Evolutionary conservation across 2,329 filamentous ascomycete genomes (phyloP), one percentile per base, ranked within the genome.

Genomic region (Xenosphaeropsis pyriputrescens): DNA sequence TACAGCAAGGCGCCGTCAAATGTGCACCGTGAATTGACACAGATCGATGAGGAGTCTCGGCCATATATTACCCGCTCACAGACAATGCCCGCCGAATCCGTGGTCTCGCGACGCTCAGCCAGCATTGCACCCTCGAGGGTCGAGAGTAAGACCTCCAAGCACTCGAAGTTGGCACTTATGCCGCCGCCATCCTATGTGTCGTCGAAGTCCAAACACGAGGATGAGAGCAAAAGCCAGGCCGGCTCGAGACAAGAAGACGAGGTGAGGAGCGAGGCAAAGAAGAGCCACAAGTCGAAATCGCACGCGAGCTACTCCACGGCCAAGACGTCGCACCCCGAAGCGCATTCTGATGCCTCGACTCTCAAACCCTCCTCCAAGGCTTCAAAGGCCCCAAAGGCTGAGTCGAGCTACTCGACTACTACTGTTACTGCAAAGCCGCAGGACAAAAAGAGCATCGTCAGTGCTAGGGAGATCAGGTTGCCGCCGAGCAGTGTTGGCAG

Each of bases 381-480:
- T 32, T 9, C 7, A 3, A 26, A 26, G 22, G 3, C 5, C 8
- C 22, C 22, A 5, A 26, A 26, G 22, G 22, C 22, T 6, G 22
- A 26, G 22, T 26, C 22, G 4, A 6, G 22, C 8, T 9, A 26
- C 12, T 26, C 22, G 8, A 9, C 19, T 13, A 26, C 19, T 11
- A 29, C 34, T 15, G 15, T 36, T 22, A 18, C 22, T 14, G 17
- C 29, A 14, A 34, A 32, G 17, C 7, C 17, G 3, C 18, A 18
- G 16, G 29, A 14, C 6, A 36, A 36, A 9, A 22, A 32, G 17
- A 35, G 31, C n/a, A 22, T 13, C 2, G 18, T 41, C 12, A 35
- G 29, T 19, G 43, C 46, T 3, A 40, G 46, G 7, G 31, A 44
- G 13, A 38, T 48, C 1, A 44, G 44, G 5, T 35, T 49, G 6